These are phyloP conservation scores for Hemileccinum impolitum DNA, from an alignment of 768 basidiomycete genomes.

Conservation along the genomic window DNA sequence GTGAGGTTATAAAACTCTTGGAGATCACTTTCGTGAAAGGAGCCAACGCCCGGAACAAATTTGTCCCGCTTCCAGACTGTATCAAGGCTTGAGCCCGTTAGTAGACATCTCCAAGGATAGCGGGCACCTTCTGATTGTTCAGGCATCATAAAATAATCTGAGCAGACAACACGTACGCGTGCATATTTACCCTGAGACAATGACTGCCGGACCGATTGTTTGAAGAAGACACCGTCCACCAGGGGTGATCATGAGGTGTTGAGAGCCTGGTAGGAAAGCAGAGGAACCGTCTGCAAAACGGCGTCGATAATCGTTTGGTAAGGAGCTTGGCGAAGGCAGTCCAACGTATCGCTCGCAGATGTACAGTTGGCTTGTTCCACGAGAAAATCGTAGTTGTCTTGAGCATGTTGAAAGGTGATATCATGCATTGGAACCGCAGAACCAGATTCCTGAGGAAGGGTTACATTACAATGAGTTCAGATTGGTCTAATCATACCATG, in stretches of 20 bases:
- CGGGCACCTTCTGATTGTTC: slow-evolving; percentile 16
- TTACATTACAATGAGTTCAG: background rate
- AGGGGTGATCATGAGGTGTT: slow-evolving; percentile 12
- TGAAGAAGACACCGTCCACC: slow-evolving; percentile 27
- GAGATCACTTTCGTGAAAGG: background rate
- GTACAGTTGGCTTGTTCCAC: slow-evolving; percentile 11
- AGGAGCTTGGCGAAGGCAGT: slow-evolving; percentile 16
- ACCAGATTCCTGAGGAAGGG: slow-evolving; percentile 12
- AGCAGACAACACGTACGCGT: background rate
- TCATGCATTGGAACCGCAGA: slow-evolving; percentile 1
- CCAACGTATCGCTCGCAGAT: slow-evolving; percentile 8
- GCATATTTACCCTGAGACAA: background rate
- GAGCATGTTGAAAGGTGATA: slow-evolving; percentile 3
- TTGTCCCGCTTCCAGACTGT: slow-evolving; percentile 1
- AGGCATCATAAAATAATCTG: background rate
- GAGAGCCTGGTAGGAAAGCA: slow-evolving; percentile 12
- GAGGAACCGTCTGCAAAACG: slow-evolving; percentile 4
- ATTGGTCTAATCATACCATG: slow-evolving; percentile 8
- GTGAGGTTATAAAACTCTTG: background rate
- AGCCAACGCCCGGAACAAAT: background rate
- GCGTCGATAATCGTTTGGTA: slow-evolving; percentile 11
- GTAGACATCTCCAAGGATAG: slow-evolving; percentile 30
- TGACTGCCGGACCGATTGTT: slow-evolving; percentile 21
- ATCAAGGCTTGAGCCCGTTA: too few species aligned
- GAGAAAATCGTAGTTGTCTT: slow-evolving; percentile 17